A percentile compares a stretch with the other conserved stretches of the same genome.
These are phyloP conservation scores for Vachellia pachyceras DNA, from an alignment of 306 rosid genomes.

Conservation along the genomic window DNA sequence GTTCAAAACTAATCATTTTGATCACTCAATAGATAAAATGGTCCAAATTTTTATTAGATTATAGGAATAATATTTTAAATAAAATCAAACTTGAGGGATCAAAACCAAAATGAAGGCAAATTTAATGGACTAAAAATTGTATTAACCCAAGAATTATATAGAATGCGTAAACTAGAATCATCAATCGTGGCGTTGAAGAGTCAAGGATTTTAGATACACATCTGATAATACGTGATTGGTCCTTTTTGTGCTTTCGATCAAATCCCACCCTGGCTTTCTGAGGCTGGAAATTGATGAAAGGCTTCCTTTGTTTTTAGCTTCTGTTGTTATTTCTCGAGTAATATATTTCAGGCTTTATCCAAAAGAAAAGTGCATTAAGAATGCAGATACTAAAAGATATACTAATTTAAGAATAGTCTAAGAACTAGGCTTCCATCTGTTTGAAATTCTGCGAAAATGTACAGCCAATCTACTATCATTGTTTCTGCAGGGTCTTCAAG, in stretches of 20 bases:
- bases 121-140: too few species aligned
- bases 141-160: too few species aligned
- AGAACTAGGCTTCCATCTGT: neutral
- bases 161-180: neutral
- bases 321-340: neutral
- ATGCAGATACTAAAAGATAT: neutral
- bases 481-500: conserved; percentile 3
- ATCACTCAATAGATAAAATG: too few species aligned
- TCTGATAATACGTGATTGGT: neutral
- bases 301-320: neutral
- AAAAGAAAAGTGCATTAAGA: neutral
- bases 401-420: neutral
- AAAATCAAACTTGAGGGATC: too few species aligned
- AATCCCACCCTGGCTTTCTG: neutral
- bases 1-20: too few species aligned
- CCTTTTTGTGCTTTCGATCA: neutral
- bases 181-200: too few species aligned
- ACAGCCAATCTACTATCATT: neutral
- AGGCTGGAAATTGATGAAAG: neutral
- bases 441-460: neutral
- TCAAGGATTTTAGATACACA: too few species aligned
- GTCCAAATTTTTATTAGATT: too few species aligned
- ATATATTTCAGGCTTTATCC: neutral
- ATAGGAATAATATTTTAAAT: too few species aligned
- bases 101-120: too few species aligned